Evolutionary conservation across 2,329 filamentous ascomycete genomes (phyloP), one percentile per base, ranked within the genome.

Genomic region (Colletotrichum orchidophilum): DNA sequence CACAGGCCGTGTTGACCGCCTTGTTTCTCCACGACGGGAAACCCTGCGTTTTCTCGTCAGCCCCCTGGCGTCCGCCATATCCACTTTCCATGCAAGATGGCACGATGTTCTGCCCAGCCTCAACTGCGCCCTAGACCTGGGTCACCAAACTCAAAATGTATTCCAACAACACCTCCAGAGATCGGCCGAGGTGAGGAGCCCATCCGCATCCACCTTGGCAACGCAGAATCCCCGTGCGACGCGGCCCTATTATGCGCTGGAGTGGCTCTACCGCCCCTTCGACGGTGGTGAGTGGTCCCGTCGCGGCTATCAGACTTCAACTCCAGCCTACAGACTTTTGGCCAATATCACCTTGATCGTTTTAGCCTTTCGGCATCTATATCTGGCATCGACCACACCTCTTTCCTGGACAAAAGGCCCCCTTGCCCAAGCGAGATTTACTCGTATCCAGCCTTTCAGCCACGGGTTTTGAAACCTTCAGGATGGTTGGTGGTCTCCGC

Each of bases 261-360:
- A 66, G 62, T 70, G 67, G 67, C 68, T 71, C 68, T 63, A 24
- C 52, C 68, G 68, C 57, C 60, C 66, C 39, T 54, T 53, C 18
- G 52, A 27, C 29, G 35, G 24, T 29, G 52, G 26, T 12, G 24
- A 21, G 39, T 42, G 26, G 57, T 39, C 35, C 39, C 57, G 31
- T 3, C 50, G 50, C 64, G 57, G 39, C 50, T 54, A 70, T 67
- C 52, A 53, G 57, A 62, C 50, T 67, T 67, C 15, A 35, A 33
- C 27, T 24, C 21, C 49, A 27, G n/a, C 42, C 42, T 27, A 50
- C 13, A 61, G 55, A 39, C 29, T 55, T 59, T 55, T 29, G 27
- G 42, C 26, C 24, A 62, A 46, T 57, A 35, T 26, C 49, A 31
- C 26, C 39, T 35, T 27, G 53, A 67, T 67, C 29, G 31, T 67